These are phyloP conservation scores for Trichothecium roseum DNA, from an alignment of 2,329 filamentous ascomycete species.

Conservation along the genomic window DNA sequence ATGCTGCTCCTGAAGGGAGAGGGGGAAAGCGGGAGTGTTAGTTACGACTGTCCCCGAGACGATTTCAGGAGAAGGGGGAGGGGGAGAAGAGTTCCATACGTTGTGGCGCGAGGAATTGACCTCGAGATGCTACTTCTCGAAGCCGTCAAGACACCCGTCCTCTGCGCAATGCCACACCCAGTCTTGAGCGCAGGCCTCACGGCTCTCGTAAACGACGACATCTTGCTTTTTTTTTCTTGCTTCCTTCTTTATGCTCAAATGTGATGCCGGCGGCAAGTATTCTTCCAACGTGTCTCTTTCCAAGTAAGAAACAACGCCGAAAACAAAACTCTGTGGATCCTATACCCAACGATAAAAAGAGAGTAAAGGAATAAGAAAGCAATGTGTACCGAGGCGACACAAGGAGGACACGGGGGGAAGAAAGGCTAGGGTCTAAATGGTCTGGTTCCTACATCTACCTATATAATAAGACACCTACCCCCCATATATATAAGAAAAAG, in stretches of 20 bases:
- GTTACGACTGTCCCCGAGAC: background rate
- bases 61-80: conserved; percentile 13
- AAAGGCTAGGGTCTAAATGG: too few species aligned
- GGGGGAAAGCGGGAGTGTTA: background rate
- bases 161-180: conserved; percentile 24
- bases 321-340: background rate
- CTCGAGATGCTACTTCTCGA: too few species aligned
- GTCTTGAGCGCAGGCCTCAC: conserved; percentile 40
- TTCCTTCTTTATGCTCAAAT: background rate
- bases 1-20: too few species aligned
- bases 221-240: conserved; percentile 6
- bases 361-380: background rate
- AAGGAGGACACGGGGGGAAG: too few species aligned
- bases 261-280: background rate
- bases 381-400: too few species aligned
- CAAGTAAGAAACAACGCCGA: background rate
- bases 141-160: conserved; percentile 10
- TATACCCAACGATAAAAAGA: background rate
- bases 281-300: background rate
- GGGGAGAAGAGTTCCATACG: background rate
- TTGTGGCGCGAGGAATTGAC: too few species aligned
- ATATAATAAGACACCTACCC: too few species aligned
- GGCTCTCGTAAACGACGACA: conserved; percentile 36
- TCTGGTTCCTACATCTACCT: too few species aligned
- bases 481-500: background rate